Percentiles rank a stretch among this genome's conserved stretches.
Evolutionary conservation across 2,329 filamentous ascomycete species (phyloP).

Genomic region (Cercospora berteroae): DNA sequence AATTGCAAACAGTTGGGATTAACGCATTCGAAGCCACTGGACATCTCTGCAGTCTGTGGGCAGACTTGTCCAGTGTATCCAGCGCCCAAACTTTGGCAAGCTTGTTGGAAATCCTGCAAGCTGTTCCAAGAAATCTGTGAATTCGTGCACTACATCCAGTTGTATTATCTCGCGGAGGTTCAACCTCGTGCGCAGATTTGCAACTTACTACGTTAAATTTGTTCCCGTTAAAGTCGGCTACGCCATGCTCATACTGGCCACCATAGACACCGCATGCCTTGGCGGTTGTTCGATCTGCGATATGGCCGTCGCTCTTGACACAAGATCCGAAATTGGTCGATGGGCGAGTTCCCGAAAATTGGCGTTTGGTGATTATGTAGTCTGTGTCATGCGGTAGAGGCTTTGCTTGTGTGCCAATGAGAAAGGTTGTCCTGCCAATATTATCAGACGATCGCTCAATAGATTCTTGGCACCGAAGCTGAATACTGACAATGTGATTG

Average conservation of each 20-base stretch:
- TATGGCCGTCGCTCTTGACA: background rate
- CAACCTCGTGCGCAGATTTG: background rate
- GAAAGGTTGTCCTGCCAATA: background rate
- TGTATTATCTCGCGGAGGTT: background rate
- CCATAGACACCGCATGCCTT: background rate
- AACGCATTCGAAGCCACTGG: background rate
- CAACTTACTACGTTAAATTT: background rate
- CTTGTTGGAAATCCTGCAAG: background rate
- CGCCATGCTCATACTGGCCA: background rate
- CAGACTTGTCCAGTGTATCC: background rate
- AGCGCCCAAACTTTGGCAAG: background rate
- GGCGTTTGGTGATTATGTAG: background rate
- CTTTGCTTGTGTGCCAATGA: background rate
- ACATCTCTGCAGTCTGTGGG: background rate
- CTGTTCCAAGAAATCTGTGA: background rate
- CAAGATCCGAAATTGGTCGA: background rate
- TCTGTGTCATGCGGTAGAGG: background rate
- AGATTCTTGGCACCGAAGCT: background rate
- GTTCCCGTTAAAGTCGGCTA: background rate
- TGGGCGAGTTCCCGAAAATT: background rate
- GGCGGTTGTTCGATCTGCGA: background rate
- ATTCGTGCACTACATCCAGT: background rate
- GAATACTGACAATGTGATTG: background rate
- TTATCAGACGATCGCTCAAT: background rate
- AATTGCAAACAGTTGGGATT: background rate